A percentile compares a stretch with the other conserved stretches of the same genome.
These are phyloP conservation scores for Apiospora saccharicola DNA, from an alignment of 2,329 filamentous ascomycete species.

Conservation along the genomic window DNA sequence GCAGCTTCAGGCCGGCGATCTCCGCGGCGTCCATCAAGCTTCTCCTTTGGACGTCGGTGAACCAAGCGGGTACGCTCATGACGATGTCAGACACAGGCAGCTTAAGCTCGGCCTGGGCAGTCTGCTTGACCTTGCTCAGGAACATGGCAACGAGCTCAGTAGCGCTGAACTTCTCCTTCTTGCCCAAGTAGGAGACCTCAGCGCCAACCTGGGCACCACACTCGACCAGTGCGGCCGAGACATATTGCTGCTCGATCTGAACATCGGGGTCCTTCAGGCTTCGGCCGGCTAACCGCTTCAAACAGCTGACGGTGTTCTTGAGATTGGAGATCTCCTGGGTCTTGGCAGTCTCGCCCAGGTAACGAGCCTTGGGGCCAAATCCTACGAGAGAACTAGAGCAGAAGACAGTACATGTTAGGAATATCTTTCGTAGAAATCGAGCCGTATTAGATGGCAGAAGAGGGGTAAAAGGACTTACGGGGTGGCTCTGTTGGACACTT, in stretches of 20 bases:
- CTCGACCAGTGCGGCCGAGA: constrained; percentile 86
- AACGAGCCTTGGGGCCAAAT: constrained; percentile 92
- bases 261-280: constrained; percentile 89
- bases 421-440: constrained; percentile 29
- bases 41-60: constrained; percentile 92
- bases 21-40: constrained; percentile 90
- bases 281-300: constrained; percentile 93
- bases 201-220: constrained; percentile 93
- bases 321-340: constrained; percentile 99
- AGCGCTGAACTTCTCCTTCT: constrained; percentile 95
- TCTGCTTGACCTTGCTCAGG: constrained; percentile 92
- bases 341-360: constrained; percentile 94
- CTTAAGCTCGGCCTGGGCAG: constrained; percentile 85
- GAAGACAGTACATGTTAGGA: constrained; percentile 35
- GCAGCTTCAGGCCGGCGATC: constrained; percentile 89
- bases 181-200: constrained; percentile 90
- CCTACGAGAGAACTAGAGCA: constrained; percentile 81
- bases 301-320: constrained; percentile 94
- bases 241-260: constrained; percentile 88
- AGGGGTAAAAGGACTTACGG: constrained; percentile 72
- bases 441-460: constrained; percentile 15
- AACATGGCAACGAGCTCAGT: constrained; percentile 96
- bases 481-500: constrained; percentile 97
- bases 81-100: constrained; percentile 92
- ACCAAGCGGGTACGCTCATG: constrained; percentile 95